These are phyloP conservation scores for Dentipellis sp. DNA, from an alignment of 768 basidiomycete genomes.

Conservation along the genomic window DNA sequence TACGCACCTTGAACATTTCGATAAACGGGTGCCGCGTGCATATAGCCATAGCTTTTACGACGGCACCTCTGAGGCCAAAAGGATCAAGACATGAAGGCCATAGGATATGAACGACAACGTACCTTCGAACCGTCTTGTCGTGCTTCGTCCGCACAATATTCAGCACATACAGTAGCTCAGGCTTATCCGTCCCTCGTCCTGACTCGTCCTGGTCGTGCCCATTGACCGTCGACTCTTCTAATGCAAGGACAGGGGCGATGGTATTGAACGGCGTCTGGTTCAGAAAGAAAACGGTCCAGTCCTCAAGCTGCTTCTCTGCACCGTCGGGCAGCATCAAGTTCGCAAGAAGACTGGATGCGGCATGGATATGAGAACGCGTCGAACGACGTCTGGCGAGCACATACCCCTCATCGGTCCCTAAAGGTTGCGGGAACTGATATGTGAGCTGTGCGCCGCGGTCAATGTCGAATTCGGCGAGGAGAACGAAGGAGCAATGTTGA, in stretches of 20 bases:
- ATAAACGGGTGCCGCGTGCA: constrained; percentile 91
- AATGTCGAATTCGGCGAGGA: constrained; percentile 99
- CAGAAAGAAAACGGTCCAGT: constrained; percentile 98
- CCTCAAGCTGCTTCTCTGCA: constrained; percentile 87
- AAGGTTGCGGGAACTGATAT: constrained; percentile 92
- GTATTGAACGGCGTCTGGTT: constrained; percentile 89
- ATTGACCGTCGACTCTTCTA: constrained; percentile 36
- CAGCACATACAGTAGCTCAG: constrained; percentile 74
- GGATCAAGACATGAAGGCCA: not conserved
- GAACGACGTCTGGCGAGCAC: constrained; percentile 14
- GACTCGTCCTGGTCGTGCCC: constrained; percentile 18
- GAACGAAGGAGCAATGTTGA: constrained; percentile 83
- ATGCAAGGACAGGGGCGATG: constrained; percentile 71
- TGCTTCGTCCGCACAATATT: constrained; percentile 89
- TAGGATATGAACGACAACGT: constrained; percentile 15
- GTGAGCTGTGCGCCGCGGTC: constrained; percentile 87
- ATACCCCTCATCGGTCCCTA: constrained; percentile 92
- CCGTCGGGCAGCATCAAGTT: constrained; percentile 99
- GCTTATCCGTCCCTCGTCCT: constrained; percentile 19
- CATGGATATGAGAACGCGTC: constrained; percentile 4
- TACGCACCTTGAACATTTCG: constrained; percentile 83
- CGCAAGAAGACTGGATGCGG: constrained; percentile 63
- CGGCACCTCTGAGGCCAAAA: constrained; percentile 61
- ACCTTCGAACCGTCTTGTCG: constrained; percentile 77
- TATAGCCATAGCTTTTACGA: constrained; percentile 91